Evolutionary conservation across 179 eudicot genomes (phyloP).

Genomic region (Spinacia oleracea): DNA sequence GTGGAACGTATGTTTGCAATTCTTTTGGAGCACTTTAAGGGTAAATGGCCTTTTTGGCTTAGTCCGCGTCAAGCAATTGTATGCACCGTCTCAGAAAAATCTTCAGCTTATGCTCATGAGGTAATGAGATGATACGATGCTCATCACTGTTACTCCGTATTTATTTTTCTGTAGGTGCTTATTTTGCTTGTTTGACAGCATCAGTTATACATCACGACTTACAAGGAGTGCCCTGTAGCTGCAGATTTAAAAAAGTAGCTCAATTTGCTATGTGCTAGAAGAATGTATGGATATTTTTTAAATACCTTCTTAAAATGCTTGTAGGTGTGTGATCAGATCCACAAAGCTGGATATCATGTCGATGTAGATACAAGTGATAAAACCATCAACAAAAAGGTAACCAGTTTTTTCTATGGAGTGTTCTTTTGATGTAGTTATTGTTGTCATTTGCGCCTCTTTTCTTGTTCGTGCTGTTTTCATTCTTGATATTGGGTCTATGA

Average conservation of each 20-base stretch:
- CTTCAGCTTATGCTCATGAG: conserved; percentile 70
- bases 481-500: neutral
- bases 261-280: neutral
- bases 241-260: neutral
- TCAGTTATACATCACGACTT: neutral
- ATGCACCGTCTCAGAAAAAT: conserved; percentile 86
- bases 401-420: neutral
- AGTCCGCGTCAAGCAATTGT: conserved; percentile 96
- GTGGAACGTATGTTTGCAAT: conserved; percentile 97
- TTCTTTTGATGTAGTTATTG: neutral
- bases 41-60: conserved; percentile 98
- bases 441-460: neutral
- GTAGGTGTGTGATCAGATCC: conserved; percentile 71
- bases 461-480: neutral
- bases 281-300: neutral
- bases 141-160: neutral
- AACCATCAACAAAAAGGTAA: conserved; percentile 85
- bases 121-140: conserved; percentile 29
- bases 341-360: conserved; percentile 74
- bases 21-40: conserved; percentile 91
- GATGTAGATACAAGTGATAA: conserved; percentile 80
- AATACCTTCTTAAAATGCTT: conserved; percentile 7
- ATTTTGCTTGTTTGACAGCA: neutral
- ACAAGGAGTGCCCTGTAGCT: neutral
- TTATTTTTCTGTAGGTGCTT: neutral